These are phyloP conservation scores for Hamamelis virginiana DNA, from an alignment of 164 flowering plant species.

Conservation along the genomic window DNA sequence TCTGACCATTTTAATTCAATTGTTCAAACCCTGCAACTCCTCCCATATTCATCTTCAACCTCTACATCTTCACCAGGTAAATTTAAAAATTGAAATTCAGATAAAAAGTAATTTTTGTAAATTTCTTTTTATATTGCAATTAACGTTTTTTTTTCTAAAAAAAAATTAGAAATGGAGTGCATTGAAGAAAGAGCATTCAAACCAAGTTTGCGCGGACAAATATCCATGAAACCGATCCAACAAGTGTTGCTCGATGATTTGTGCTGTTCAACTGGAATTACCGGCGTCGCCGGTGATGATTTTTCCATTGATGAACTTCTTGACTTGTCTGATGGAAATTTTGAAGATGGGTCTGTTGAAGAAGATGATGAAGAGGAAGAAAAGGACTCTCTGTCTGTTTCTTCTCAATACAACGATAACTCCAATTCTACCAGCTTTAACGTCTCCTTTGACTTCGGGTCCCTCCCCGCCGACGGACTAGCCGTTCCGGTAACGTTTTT, in stretches of 20 bases:
- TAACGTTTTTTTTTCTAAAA: too few species aligned
- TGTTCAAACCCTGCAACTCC: slow-evolving; percentile 2
- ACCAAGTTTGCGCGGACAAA: slow-evolving; percentile 45
- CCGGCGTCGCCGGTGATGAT: slow-evolving; percentile 41
- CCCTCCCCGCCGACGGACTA: slow-evolving; percentile 33
- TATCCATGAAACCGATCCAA: slow-evolving; percentile 24
- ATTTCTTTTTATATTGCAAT: background rate
- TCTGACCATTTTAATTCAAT: background rate
- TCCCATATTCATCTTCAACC: background rate
- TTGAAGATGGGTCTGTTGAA: slow-evolving; percentile 18
- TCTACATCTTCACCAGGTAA: slow-evolving; percentile 21
- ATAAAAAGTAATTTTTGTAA: background rate
- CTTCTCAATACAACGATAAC: slow-evolving; percentile 31
- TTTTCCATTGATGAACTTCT: slow-evolving; percentile 68
- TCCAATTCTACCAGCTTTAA: slow-evolving; percentile 25
- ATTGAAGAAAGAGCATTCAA: slow-evolving; percentile 55
- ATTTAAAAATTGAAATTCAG: background rate
- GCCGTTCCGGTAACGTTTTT: slow-evolving; percentile 48
- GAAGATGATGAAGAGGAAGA: slow-evolving; percentile 44
- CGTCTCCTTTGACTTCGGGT: slow-evolving; percentile 24
- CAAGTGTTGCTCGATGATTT: slow-evolving; percentile 33
- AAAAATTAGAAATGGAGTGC: slow-evolving; percentile 37
- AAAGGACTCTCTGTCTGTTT: slow-evolving; percentile 24
- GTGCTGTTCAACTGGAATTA: slow-evolving; percentile 9
- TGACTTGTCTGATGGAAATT: slow-evolving; percentile 56